A percentile compares a stretch with the other conserved stretches of the same genome.
These are phyloP conservation scores for Amanita inopinata DNA, from an alignment of 768 basidiomycete species.

Conservation along the genomic window DNA sequence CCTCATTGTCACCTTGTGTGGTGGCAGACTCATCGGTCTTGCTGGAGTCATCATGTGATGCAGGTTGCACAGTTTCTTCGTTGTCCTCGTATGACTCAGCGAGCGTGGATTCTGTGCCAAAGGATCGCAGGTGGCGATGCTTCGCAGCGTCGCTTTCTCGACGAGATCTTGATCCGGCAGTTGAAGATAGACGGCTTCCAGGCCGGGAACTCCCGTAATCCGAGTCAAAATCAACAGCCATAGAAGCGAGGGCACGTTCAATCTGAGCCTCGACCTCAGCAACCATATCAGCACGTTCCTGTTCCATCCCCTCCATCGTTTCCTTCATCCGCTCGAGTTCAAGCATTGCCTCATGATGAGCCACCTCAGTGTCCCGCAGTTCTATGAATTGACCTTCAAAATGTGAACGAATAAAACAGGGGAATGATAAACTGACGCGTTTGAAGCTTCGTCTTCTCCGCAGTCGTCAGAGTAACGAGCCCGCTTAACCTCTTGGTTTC, in stretches of 20 bases:
- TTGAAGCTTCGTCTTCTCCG: constrained; percentile 72
- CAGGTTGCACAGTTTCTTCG: constrained; percentile 20
- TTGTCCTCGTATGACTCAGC: constrained; percentile 53
- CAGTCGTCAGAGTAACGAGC: constrained; percentile 64
- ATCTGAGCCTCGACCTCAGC: constrained; percentile 92
- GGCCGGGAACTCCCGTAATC: constrained; percentile 68
- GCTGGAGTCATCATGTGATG: constrained; percentile 18
- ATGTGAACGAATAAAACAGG: constrained; percentile 3
- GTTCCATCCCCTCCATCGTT: constrained; percentile 81
- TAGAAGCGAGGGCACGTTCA: constrained; percentile 74
- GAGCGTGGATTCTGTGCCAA: constrained; percentile 74
- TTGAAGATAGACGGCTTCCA: constrained; percentile 49
- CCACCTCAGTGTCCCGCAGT: constrained; percentile 70
- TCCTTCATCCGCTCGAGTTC: constrained; percentile 80
- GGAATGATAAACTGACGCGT: constrained; percentile 42
- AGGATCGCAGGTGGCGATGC: constrained; percentile 50
- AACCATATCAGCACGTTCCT: constrained; percentile 81
- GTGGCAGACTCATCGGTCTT: constrained; percentile 39
- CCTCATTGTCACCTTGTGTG: constrained; percentile 49
- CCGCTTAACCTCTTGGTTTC: constrained; percentile 83
- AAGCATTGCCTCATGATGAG: constrained; percentile 69
- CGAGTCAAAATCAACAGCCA: constrained; percentile 73
- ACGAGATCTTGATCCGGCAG: constrained; percentile 38
- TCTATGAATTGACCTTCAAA: constrained; percentile 51
- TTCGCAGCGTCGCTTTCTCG: constrained; percentile 47